Evolutionary conservation across 2,329 filamentous ascomycete species (phyloP), one percentile per base, ranked within the genome.

Genomic region (Botrytis byssoidea): DNA sequence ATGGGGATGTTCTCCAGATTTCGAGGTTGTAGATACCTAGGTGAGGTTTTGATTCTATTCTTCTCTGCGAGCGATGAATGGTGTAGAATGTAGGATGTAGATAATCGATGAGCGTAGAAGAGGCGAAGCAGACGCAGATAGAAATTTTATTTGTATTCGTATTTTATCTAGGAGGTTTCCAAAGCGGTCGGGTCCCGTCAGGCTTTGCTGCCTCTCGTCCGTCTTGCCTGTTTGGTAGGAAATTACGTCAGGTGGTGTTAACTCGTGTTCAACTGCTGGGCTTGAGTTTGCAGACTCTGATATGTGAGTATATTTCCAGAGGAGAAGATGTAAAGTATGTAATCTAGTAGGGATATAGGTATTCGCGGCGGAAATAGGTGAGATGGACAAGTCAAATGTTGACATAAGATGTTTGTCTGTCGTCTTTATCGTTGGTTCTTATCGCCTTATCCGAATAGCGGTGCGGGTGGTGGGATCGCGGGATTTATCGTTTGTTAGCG

Each of bases 391-490:
- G 12, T 37, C 35, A 29, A 29, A 29, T 22, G 35, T 40, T 25
- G 57, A 59, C 9, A 16, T 61, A 22, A 61, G 59, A 61, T 61
- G 59, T 37, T 16, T 35, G 37, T 40, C 4, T 14, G 35, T 25
- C 12, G 48, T n/a, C 60, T 63, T 63, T 63, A 42, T 63, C 60
- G 60, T 63, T 7, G 60, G 16, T 14, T 37, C 59, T 61, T 63
- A 63, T 63, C 60, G 60, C 25, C 60, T 63, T 63, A 63, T 63
- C 37, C 60, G 37, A n/a, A n/a, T 63, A 16, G 60, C 35, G 60
- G 35, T 63, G 16, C 35, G 14, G n/a, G n/a, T 61, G 35, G 32
- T 35, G 59, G 32, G 22, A 40, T 61, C 60, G 51, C 51, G n/a
- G 6, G n/a, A 57, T 57, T 18, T 57, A 29, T 57, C 51, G 14